Evolutionary conservation across 2,329 filamentous ascomycete genomes (phyloP).

Genomic region (Venturia aucupariae): DNA sequence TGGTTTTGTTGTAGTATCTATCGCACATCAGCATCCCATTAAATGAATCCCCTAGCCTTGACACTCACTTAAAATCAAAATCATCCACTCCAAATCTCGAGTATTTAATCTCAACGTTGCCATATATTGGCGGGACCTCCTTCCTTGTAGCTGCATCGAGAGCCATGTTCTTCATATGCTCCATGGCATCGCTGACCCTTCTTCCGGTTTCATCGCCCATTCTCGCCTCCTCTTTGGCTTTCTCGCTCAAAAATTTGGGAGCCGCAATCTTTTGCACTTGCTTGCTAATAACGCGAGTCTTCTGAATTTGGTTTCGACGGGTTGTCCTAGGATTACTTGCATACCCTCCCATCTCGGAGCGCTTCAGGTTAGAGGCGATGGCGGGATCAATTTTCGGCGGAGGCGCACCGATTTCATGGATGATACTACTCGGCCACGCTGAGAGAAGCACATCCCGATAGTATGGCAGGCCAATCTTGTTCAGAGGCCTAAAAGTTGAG

Average conservation of each 20-base stretch:
- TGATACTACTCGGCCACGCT: conserved; percentile 74
- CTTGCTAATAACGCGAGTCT: conserved; percentile 54
- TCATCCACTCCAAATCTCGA: conserved; percentile 99
- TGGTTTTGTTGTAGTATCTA: conserved; percentile 90
- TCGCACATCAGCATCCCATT: conserved; percentile 14
- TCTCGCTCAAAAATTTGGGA: conserved; percentile 92
- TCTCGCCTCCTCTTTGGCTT: conserved; percentile 54
- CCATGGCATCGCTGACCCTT: conserved; percentile 46
- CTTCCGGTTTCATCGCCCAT: conserved; percentile 24
- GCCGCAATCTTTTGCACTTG: conserved; percentile 57
- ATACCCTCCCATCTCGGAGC: conserved; percentile 66
- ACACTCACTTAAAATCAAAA: conserved; percentile 80
- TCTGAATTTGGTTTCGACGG: conserved; percentile 73
- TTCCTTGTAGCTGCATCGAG: conserved; percentile 64
- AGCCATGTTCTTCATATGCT: conserved; percentile 58
- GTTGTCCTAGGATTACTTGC: conserved; percentile 66
- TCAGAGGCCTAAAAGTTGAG: conserved; percentile 56
- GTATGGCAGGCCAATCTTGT: conserved; percentile 80
- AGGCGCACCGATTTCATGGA: conserved; percentile 79
- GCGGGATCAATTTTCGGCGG: conserved; percentile 64
- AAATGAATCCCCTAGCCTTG: conserved; percentile 7
- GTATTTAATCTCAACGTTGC: conserved; percentile 95
- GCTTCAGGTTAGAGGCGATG: conserved; percentile 58
- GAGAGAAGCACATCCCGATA: conserved; percentile 84
- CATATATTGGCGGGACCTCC: conserved; percentile 81